Evolutionary conservation across 1,284 basidiomycete genomes (phyloP), one percentile per base, ranked within the genome.

Genomic region (Irpex sp.): DNA sequence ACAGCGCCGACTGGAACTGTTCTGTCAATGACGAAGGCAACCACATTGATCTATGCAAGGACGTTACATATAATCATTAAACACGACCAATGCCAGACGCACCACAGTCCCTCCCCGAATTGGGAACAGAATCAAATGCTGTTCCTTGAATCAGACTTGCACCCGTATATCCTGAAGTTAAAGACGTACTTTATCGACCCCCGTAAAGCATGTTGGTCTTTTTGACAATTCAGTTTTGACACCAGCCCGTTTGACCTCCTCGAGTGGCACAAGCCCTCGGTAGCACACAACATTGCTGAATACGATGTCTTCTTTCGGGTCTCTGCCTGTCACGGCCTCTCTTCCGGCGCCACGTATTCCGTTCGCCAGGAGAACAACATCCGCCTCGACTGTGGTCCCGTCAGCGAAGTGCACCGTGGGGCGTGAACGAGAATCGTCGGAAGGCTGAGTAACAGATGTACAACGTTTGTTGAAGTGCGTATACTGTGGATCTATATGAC

Each of bases 401-500:
- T 82, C 80, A n/a, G 75, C 64, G 64, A 83, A 83, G 37, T 73
- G 69, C 3, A 83, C 66, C 5, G 69, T 58, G 4, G 74, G 65
- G 9, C 63, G 67, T 5, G 74, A 66, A 10, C 63, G 67, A 14
- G 72, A 71, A 45, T 65, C 61, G 33, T 64, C 58, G 35, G 61
- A 39, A 18, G 58, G 56, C n/a, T 48, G 52, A n/a, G 71, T 65
- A 35, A 80, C 66, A 8, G 70, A 72, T 14, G 68, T 71, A 61
- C 79, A 80, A 7, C 80, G 79, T 65, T 81, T 81, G 61, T 79
- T 75, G 66, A 84, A 80, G 63, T 81, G 80, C 1, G 75, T 72
- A 12, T 51, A 54, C 12, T 69, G 66, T 1, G 78, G 69, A 62
- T 82, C 77, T 35, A 83, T 59, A 36, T 78, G 70, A n/a, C 73